These are phyloP conservation scores for Coemansia sp. DNA, from an alignment of 192 early-diverging fungal genomes.

Conservation along the genomic window DNA sequence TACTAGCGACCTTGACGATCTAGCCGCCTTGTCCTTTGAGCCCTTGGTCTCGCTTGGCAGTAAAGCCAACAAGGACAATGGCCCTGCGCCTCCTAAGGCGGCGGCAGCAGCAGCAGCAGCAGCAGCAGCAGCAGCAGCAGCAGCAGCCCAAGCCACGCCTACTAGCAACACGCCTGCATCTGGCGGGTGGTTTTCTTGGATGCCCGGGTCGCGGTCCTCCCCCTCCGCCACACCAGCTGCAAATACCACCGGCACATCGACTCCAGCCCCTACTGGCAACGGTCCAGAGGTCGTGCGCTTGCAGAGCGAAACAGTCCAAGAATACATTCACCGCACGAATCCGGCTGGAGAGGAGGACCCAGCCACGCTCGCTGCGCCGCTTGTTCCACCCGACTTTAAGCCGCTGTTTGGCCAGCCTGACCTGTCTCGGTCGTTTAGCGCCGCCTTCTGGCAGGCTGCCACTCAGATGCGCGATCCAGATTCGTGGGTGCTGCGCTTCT, in stretches of 20 bases:
- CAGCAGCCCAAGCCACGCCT: not conserved
- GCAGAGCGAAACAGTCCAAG: not conserved
- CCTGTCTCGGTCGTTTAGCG: constrained; percentile 38
- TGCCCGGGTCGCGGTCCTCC: not conserved
- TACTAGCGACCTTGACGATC: not conserved
- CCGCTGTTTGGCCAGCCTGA: constrained; percentile 23
- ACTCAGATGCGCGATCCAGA: constrained; percentile 66
- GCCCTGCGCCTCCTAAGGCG: not conserved
- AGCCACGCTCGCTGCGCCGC: not conserved
- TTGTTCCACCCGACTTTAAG: constrained; percentile 16
- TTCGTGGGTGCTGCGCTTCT: constrained; percentile 68
- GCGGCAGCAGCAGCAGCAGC: too few species aligned
- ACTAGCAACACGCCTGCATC: constrained; percentile 6
- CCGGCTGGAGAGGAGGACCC: not conserved
- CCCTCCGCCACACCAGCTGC: not conserved
- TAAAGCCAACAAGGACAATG: not conserved
- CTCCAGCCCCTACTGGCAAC: not conserved
- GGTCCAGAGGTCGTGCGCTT: not conserved
- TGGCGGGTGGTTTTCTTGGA: not conserved
- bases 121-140: too few species aligned
- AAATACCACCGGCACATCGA: not conserved
- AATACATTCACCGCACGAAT: not conserved
- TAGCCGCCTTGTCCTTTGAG: constrained; percentile 31
- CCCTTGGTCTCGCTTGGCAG: constrained; percentile 29
- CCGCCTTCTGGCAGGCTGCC: constrained; percentile 61